These are phyloP conservation scores for Arthrobotrys iridis DNA, from an alignment of 2,329 filamentous ascomycete genomes.

Conservation along the genomic window DNA sequence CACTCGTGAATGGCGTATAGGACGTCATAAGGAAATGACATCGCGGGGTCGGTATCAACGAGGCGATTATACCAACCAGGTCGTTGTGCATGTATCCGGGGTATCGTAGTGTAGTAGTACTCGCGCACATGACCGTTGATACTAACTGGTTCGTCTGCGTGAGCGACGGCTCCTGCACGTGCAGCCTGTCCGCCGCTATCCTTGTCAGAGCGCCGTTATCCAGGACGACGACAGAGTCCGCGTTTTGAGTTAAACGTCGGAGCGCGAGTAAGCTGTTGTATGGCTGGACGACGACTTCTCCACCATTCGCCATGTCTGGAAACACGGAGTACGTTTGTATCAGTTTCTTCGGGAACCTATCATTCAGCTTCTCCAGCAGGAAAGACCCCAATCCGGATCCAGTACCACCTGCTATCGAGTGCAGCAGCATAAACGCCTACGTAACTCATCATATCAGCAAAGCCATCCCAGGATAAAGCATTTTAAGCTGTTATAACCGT, in stretches of 20 bases:
- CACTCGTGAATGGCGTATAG: conserved; percentile 96
- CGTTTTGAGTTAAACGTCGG: conserved; percentile 90
- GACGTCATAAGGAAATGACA: conserved; percentile 99
- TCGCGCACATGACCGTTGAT: conserved; percentile 98
- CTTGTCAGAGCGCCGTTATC: conserved; percentile 94
- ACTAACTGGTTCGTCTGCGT: conserved; percentile 97
- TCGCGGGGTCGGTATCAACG: conserved; percentile 92
- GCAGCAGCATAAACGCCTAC: conserved; percentile 95
- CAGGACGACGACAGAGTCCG: conserved; percentile 95
- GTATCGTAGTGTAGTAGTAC: conserved; percentile 94
- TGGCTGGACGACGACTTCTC: conserved; percentile 94
- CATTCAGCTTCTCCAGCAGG: conserved; percentile 92
- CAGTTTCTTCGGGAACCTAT: conserved; percentile 97
- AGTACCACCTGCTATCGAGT: conserved; percentile 96
- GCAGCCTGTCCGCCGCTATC: conserved; percentile 92
- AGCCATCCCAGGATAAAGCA: neutral
- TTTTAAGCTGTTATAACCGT: conserved; percentile 45
- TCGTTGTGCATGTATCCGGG: conserved; percentile 99
- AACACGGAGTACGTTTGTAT: conserved; percentile 99
- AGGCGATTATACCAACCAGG: conserved; percentile 94
- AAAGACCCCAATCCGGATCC: conserved; percentile 96
- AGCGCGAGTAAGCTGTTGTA: conserved; percentile 97
- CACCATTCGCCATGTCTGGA: conserved; percentile 85
- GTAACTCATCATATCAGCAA: conserved; percentile 3
- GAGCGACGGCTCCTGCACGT: conserved; percentile 94